Conservation (phyloP, 108 stramenopile genomes). For the Skeletonema menzelii region DNA sequence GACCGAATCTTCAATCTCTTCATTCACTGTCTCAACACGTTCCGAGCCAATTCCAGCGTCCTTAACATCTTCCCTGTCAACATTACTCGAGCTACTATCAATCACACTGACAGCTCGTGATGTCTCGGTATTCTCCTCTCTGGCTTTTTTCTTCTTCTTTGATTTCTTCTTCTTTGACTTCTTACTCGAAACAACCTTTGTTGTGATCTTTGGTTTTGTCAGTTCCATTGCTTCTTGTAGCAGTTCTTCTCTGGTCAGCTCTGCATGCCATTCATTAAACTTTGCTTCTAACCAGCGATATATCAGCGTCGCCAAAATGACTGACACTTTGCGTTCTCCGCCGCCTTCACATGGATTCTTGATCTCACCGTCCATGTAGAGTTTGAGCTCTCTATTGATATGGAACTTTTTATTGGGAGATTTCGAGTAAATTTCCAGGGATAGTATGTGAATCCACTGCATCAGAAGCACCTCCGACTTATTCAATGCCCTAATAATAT, state of each 20-base stretch:
- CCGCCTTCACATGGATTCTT: conserved; percentile 34
- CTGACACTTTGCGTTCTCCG: conserved; percentile 56
- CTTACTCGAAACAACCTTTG: conserved; percentile 14
- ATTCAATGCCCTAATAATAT: conserved; percentile 8
- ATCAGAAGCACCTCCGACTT: conserved; percentile 15
- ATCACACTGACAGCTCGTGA: background rate
- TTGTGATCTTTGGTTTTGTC: background rate
- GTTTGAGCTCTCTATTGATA: conserved; percentile 21
- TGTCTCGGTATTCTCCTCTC: conserved; percentile 42
- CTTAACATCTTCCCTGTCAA: background rate
- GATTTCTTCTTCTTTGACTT: conserved; percentile 40
- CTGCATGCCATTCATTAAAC: conserved; percentile 80
- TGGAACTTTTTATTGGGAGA: conserved; percentile 1
- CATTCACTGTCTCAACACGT: background rate
- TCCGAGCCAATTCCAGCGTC: background rate
- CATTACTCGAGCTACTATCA: background rate
- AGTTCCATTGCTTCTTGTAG: conserved; percentile 41
- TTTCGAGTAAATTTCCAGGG: conserved; percentile 18
- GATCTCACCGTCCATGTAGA: conserved; percentile 22
- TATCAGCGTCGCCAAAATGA: conserved; percentile 57
- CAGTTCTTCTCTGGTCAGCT: conserved; percentile 66
- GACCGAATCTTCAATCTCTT: background rate
- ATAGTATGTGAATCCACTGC: conserved; percentile 36
- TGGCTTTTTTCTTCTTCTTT: conserved; percentile 44
- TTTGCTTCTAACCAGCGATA: conserved; percentile 68